Conservation (phyloP, 352 stramenopile species). For the Sclerospora graminicola region DNA sequence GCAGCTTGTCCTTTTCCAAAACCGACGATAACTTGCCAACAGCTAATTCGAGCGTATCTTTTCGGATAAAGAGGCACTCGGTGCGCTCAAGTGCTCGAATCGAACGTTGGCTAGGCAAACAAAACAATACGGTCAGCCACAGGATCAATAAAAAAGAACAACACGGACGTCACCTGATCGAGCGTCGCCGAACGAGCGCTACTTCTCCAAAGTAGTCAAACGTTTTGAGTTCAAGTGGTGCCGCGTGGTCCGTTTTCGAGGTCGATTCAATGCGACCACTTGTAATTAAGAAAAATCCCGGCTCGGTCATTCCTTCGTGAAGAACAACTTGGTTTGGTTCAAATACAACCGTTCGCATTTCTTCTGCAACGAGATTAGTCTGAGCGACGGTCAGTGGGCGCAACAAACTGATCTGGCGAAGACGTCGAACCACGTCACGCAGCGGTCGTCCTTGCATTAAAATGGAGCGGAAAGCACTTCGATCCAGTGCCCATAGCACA, state of each 20-base stretch:
- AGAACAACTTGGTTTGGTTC: constrained; percentile 78
- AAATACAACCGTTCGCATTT: constrained; percentile 80
- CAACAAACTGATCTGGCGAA: constrained; percentile 77
- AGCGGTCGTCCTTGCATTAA: constrained; percentile 79
- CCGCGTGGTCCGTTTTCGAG: constrained; percentile 35
- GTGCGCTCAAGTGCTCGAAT: constrained; percentile 60
- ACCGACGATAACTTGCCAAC: constrained; percentile 72
- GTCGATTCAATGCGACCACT: constrained; percentile 59
- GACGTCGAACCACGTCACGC: constrained; percentile 64
- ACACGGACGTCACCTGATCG: constrained; percentile 57
- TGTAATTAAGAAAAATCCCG: constrained; percentile 84
- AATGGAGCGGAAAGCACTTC: constrained; percentile 89
- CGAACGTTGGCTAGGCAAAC: constrained; percentile 42
- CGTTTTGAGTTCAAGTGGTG: constrained; percentile 47
- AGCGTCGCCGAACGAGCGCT: constrained; percentile 52
- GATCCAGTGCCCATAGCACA: constrained; percentile 87
- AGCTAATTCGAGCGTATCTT: constrained; percentile 56
- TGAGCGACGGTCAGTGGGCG: constrained; percentile 79
- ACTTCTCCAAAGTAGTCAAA: constrained; percentile 84
- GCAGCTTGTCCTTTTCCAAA: constrained; percentile 78
- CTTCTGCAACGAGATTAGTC: constrained; percentile 84
- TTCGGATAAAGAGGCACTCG: constrained; percentile 81
- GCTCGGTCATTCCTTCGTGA: constrained; percentile 79
- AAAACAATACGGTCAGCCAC: neutral
- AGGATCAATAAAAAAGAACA: neutral